These are phyloP conservation scores for Detonula confervacea DNA, from an alignment of 352 stramenopile genomes.

Conservation along the genomic window DNA sequence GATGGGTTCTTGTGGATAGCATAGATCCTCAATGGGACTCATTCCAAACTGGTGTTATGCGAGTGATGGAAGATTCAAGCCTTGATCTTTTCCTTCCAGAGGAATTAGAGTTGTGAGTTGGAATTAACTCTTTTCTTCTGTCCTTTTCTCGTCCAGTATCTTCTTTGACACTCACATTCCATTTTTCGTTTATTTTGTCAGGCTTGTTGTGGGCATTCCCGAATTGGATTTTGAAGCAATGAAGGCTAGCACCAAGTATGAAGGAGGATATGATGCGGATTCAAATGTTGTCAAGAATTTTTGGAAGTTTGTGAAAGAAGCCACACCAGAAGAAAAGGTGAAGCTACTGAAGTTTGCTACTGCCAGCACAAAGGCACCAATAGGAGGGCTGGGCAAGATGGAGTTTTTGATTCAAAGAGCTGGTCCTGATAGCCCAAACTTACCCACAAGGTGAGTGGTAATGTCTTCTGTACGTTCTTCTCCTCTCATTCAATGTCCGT, in stretches of 20 bases:
- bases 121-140: no score
- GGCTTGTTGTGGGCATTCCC: constrained; percentile 85
- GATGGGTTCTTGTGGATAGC: constrained; percentile 92
- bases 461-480: no score
- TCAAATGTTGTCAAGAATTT: constrained; percentile 81
- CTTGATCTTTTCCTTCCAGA: constrained; percentile 92
- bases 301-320: constrained; percentile 83
- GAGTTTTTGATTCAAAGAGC: constrained; percentile 87
- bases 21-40: constrained; percentile 90
- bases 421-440: constrained; percentile 83
- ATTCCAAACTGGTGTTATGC: constrained; percentile 91
- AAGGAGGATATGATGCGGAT: constrained; percentile 83
- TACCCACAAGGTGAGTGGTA: constrained; percentile 87
- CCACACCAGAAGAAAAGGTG: constrained; percentile 73
- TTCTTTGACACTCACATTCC: no score
- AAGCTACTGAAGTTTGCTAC: constrained; percentile 88
- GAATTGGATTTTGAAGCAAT: constrained; percentile 87
- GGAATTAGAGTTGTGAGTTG: constrained; percentile 95
- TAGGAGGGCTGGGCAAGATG: constrained; percentile 85
- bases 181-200: no score
- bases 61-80: constrained; percentile 89
- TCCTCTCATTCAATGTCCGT: no score
- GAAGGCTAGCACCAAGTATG: constrained; percentile 82
- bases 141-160: no score
- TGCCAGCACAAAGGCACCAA: constrained; percentile 84